A percentile compares a stretch with the other conserved stretches of the same genome.
phyloP scores from a whole-genome alignment of 768 basidiomycete genomes.

The Clathrus columnatus region DNA sequence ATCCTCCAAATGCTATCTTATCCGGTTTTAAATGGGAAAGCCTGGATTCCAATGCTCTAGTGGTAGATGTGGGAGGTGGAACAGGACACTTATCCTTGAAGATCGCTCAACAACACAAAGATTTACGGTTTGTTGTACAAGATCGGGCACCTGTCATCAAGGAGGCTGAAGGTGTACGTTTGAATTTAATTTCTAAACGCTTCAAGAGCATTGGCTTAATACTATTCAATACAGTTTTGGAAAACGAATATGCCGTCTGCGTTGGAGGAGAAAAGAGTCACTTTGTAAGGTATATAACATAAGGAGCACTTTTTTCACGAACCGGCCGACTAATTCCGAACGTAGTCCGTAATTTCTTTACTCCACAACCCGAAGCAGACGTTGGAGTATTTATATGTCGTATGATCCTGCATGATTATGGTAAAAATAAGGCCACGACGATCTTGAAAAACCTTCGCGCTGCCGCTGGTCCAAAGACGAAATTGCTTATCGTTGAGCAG shows the following conservation, averaged over 20 bases:
- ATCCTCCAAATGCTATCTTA: constrained; percentile 15
- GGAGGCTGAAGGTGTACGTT: constrained; percentile 15
- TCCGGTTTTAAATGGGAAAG: constrained; percentile 22
- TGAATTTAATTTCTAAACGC: neutral
- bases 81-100: constrained; percentile 19
- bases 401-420: constrained; percentile 14
- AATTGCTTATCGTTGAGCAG: constrained; percentile 13
- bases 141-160: constrained; percentile 22
- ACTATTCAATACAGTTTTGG: constrained; percentile 13
- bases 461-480: constrained; percentile 2
- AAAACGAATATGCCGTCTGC: constrained; percentile 18
- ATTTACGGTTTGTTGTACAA: constrained; percentile 23
- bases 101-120: constrained; percentile 16
- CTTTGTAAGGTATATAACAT: constrained; percentile 15
- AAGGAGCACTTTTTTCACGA: too few species aligned
- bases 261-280: constrained; percentile 17
- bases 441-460: constrained; percentile 9
- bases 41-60: constrained; percentile 14
- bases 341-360: constrained; percentile 4
- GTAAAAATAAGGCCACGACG: neutral
- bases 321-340: neutral
- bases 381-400: constrained; percentile 12
- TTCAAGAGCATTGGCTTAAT: neutral
- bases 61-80: constrained; percentile 31
- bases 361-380: constrained; percentile 7